Conservation (phyloP, 2,329 filamentous ascomycete genomes). For the Colletotrichum truncatum region DNA sequence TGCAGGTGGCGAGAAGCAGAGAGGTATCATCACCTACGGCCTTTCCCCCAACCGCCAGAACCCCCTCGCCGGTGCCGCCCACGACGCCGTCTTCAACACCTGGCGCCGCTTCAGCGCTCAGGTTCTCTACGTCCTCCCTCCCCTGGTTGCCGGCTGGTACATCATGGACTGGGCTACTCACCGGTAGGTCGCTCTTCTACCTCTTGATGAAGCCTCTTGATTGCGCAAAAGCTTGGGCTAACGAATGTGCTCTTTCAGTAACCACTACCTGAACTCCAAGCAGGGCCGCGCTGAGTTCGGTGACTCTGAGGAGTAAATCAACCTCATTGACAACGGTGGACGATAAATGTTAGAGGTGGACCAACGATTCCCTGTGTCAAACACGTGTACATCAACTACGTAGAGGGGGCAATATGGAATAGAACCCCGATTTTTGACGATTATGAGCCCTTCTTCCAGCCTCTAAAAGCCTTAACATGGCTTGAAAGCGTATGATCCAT, state of each 20-base stretch:
- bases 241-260: constrained; percentile 61
- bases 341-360: constrained; percentile 39
- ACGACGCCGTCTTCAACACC: constrained; percentile 94
- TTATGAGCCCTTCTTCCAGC: background rate
- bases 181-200: constrained; percentile 68
- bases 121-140: constrained; percentile 88
- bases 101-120: constrained; percentile 87
- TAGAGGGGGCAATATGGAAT: constrained; percentile 44
- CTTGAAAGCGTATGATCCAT: too few relatives aligned
- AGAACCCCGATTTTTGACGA: constrained; percentile 37
- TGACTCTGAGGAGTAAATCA: constrained; percentile 48
- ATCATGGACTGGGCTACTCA: constrained; percentile 91
- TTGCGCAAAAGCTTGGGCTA: constrained; percentile 8
- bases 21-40: constrained; percentile 75
- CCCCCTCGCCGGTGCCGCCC: constrained; percentile 78
- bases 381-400: constrained; percentile 34
- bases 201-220: background rate
- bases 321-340: background rate
- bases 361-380: constrained; percentile 53
- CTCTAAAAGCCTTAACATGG: too few relatives aligned
- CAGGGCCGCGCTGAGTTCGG: constrained; percentile 68
- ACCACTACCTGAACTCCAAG: constrained; percentile 86
- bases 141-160: constrained; percentile 81
- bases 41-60: constrained; percentile 90
- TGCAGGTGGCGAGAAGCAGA: constrained; percentile 67